Percentiles rank a stretch among this genome's conserved stretches.
phyloP scores from a whole-genome alignment of 1,139 yeast species.

The Arxiozyma slooffiae region DNA sequence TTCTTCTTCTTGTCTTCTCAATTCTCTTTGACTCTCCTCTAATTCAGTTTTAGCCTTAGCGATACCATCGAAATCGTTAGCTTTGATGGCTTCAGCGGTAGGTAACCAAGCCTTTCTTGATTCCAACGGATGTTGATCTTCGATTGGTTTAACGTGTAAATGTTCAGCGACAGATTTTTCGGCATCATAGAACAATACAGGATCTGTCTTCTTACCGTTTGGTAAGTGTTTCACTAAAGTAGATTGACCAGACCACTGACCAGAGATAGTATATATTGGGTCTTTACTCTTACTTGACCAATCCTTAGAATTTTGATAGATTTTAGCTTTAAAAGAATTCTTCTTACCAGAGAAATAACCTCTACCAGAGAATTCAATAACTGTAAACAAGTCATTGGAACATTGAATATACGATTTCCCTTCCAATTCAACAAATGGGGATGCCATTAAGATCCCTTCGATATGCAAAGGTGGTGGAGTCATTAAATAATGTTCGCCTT shows the following conservation, averaged over 20 bases:
- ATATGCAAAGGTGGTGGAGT: constrained; percentile 93
- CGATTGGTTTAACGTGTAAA: constrained; percentile 65
- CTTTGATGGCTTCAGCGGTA: constrained; percentile 75
- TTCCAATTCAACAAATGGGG: constrained; percentile 86
- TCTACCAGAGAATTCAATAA: constrained; percentile 77
- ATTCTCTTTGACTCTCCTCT: constrained; percentile 75
- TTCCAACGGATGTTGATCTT: constrained; percentile 66
- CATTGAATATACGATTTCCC: constrained; percentile 76
- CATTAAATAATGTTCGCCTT: constrained; percentile 61
- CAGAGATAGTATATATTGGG: constrained; percentile 64
- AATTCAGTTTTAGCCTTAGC: constrained; percentile 63
- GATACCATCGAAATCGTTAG: constrained; percentile 64
- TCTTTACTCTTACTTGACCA: constrained; percentile 40
- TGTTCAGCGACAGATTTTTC: constrained; percentile 41
- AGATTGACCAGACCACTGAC: constrained; percentile 88
- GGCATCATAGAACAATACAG: constrained; percentile 65
- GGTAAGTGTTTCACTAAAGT: constrained; percentile 27
- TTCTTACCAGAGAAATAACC: constrained; percentile 94
- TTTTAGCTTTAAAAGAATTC: constrained; percentile 79
- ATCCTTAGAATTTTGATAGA: constrained; percentile 46
- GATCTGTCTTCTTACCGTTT: constrained; percentile 16
- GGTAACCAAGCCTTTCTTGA: constrained; percentile 76
- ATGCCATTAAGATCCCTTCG: constrained; percentile 82
- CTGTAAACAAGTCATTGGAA: constrained; percentile 64
- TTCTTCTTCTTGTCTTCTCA: constrained; percentile 62